A percentile compares a stretch with the other conserved stretches of the same genome.
phyloP scores from a whole-genome alignment of 495 filamentous ascomycete species.

The Penicillium longicatenatum region DNA sequence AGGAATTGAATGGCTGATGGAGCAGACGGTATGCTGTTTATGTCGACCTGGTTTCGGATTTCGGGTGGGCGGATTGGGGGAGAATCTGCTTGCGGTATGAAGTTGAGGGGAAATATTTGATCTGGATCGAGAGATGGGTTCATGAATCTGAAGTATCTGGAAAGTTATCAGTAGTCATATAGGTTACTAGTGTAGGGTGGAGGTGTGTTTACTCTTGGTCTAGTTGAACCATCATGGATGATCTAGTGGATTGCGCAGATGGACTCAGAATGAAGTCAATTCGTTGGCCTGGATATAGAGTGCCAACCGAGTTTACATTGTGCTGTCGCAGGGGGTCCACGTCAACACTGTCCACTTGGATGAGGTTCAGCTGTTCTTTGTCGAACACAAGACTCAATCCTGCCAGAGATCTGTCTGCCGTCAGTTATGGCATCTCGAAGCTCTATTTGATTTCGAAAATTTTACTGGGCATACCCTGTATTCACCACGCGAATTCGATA shows the following conservation, averaged over 20 bases:
- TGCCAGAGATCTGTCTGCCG: background rate
- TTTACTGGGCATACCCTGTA: background rate
- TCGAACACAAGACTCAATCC: background rate
- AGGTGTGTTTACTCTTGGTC: background rate
- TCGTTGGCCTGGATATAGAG: background rate
- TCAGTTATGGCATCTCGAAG: too few relatives aligned
- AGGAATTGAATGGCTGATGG: conserved; percentile 17
- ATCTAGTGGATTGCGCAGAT: background rate
- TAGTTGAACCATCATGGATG: background rate
- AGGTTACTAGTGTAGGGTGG: background rate
- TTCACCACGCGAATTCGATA: background rate
- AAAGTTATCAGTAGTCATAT: conserved; percentile 1
- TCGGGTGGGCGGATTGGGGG: conserved; percentile 3
- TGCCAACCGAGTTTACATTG: background rate
- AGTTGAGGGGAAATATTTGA: conserved; percentile 42
- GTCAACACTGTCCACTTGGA: background rate
- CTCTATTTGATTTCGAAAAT: background rate
- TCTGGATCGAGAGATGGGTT: conserved; percentile 45
- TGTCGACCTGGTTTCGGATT: conserved; percentile 8
- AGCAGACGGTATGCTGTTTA: background rate
- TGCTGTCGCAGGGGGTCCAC: background rate
- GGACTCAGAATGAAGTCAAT: background rate
- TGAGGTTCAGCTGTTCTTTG: background rate
- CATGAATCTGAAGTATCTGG: conserved; percentile 48
- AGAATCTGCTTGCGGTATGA: conserved; percentile 3